Evolutionary conservation across 2,329 filamentous ascomycete genomes (phyloP).

Genomic region (Raffaelea albimanens): DNA sequence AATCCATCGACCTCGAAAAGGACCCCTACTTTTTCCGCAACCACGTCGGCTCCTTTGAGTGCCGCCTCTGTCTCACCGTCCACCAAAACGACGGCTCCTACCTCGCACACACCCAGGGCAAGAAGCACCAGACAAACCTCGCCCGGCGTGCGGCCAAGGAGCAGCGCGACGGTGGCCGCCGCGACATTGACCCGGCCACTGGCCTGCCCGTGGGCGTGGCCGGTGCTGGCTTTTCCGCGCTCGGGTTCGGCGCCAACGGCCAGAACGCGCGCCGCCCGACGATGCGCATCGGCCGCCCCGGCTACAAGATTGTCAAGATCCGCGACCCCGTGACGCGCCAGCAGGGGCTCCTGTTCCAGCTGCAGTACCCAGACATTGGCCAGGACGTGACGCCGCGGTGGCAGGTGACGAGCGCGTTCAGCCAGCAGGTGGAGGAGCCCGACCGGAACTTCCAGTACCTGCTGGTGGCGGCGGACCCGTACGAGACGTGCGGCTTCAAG

Average conservation of each 20-base stretch:
- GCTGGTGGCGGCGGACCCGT: constrained; percentile 89
- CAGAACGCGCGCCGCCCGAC: constrained; percentile 58
- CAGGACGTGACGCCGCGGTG: constrained; percentile 69
- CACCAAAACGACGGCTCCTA: constrained; percentile 99
- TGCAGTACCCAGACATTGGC: constrained; percentile 88
- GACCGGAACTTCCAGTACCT: constrained; percentile 94
- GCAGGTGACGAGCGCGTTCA: constrained; percentile 95
- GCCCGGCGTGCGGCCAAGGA: constrained; percentile 92
- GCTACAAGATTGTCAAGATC: constrained; percentile 97
- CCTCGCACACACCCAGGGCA: constrained; percentile 94
- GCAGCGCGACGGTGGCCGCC: constrained; percentile 73
- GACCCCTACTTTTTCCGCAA: constrained; percentile 99
- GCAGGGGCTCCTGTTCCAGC: constrained; percentile 85
- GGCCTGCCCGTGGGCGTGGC: constrained; percentile 66
- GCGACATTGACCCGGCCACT: constrained; percentile 57
- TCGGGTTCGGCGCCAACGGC: constrained; percentile 35
- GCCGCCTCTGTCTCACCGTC: constrained; percentile 89
- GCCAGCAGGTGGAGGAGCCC: constrained; percentile 89
- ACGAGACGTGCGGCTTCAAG: constrained; percentile 97
- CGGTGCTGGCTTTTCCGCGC: constrained; percentile 52
- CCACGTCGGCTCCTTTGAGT: constrained; percentile 96
- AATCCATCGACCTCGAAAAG: constrained; percentile 98
- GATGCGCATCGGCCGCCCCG: constrained; percentile 90
- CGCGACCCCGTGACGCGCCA: constrained; percentile 82
- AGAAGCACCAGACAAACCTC: constrained; percentile 98